phyloP scores from a whole-genome alignment of 768 basidiomycete species.

The Sarcodon aspratus region DNA sequence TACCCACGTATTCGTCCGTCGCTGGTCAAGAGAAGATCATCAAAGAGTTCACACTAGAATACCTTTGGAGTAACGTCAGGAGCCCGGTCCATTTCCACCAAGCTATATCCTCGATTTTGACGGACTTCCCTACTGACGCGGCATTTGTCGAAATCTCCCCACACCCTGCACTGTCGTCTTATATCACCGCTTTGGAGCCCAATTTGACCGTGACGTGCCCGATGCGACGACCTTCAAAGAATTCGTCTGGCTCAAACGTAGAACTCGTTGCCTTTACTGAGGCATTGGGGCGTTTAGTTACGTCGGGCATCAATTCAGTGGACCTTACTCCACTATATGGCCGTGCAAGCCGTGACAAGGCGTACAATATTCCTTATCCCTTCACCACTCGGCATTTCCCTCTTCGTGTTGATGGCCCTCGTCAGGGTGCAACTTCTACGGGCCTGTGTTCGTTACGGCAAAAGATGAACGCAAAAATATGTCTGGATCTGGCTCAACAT shows the following conservation, averaged over 20 bases:
- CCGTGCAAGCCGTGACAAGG: neutral
- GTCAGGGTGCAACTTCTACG: neutral
- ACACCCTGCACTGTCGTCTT: constrained; percentile 27
- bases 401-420: neutral
- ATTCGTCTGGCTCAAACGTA: constrained; percentile 2
- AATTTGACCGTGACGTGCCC: constrained; percentile 14
- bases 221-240: constrained; percentile 15
- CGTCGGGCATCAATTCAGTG: constrained; percentile 18
- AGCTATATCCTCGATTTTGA: constrained; percentile 15
- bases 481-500: constrained; percentile 31
- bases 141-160: constrained; percentile 26
- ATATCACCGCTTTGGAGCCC: constrained; percentile 15
- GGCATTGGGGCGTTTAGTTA: constrained; percentile 17
- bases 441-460: constrained; percentile 10
- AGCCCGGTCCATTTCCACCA: constrained; percentile 25
- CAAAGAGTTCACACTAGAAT: constrained; percentile 20
- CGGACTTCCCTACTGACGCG: constrained; percentile 9
- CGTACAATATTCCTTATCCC: constrained; percentile 15
- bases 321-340: constrained; percentile 22
- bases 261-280: constrained; percentile 17
- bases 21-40: constrained; percentile 14
- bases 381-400: constrained; percentile 17
- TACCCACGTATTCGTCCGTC: constrained; percentile 25
- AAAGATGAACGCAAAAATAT: constrained; percentile 23
- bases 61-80: constrained; percentile 29